phyloP scores from a whole-genome alignment of 768 basidiomycete species.

The Zangia roseola region DNA sequence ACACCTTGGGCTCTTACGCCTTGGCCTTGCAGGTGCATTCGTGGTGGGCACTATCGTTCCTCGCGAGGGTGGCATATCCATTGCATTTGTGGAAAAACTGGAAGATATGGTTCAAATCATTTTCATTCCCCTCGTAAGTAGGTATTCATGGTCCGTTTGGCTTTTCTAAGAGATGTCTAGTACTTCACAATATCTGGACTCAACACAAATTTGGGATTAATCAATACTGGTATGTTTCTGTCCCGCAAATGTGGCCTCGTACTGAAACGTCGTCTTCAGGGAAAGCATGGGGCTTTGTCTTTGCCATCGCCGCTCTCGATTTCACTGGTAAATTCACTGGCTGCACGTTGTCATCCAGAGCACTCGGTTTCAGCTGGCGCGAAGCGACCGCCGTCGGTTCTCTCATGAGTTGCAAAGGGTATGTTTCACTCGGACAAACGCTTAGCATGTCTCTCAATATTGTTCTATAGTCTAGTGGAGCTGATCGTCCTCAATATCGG shows the following conservation, averaged over 20 bases:
- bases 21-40: slow-evolving; percentile 61
- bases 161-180: slow-evolving; percentile 34
- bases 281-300: slow-evolving; percentile 84
- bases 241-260: background rate
- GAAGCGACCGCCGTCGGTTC: slow-evolving; percentile 86
- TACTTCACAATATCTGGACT: slow-evolving; percentile 95
- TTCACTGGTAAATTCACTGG: slow-evolving; percentile 90
- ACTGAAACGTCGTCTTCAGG: slow-evolving; percentile 36
- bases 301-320: slow-evolving; percentile 74
- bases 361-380: slow-evolving; percentile 73
- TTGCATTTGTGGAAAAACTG: slow-evolving; percentile 85
- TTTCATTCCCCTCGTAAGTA: slow-evolving; percentile 78
- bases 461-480: slow-evolving; percentile 67
- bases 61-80: slow-evolving; percentile 81
- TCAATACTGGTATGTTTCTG: slow-evolving; percentile 60
- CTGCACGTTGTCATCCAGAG: slow-evolving; percentile 67
- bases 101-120: slow-evolving; percentile 93
- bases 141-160: background rate
- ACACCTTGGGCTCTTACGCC: background rate
- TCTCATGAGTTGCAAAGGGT: slow-evolving; percentile 97
- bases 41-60: slow-evolving; percentile 81
- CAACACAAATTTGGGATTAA: slow-evolving; percentile 83
- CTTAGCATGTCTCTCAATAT: slow-evolving; percentile 6
- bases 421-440: slow-evolving; percentile 25
- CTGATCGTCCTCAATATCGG: slow-evolving; percentile 97